Evolutionary conservation across 2,329 filamentous ascomycete species (phyloP).

Genomic region (Neurospora crassa): DNA sequence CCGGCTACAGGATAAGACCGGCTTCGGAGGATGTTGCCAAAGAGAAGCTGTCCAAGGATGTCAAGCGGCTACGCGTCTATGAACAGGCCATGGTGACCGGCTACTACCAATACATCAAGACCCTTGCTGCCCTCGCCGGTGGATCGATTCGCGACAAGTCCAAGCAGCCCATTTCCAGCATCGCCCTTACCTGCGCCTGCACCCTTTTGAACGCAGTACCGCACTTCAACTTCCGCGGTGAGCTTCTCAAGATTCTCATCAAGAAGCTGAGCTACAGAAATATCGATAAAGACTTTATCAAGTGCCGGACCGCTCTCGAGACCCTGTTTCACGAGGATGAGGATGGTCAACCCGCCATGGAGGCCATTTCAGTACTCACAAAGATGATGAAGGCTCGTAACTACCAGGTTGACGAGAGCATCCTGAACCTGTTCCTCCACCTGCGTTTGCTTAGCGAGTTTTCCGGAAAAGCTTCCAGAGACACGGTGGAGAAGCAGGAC

Average conservation of each 20-base stretch:
- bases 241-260: slow-evolving; percentile 79
- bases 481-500: slow-evolving; percentile 53
- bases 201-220: slow-evolving; percentile 71
- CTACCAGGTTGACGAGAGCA: slow-evolving; percentile 73
- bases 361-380: slow-evolving; percentile 72
- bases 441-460: slow-evolving; percentile 84
- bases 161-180: slow-evolving; percentile 50
- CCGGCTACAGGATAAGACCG: slow-evolving; percentile 87
- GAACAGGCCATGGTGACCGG: slow-evolving; percentile 79
- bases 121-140: slow-evolving; percentile 39
- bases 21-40: slow-evolving; percentile 63
- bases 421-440: slow-evolving; percentile 84
- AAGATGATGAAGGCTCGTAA: slow-evolving; percentile 93
- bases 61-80: slow-evolving; percentile 70
- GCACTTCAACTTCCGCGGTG: slow-evolving; percentile 93
- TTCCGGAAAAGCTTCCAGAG: slow-evolving; percentile 69
- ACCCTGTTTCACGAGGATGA: slow-evolving; percentile 79
- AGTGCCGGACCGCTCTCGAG: slow-evolving; percentile 70
- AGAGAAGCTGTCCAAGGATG: slow-evolving; percentile 85
- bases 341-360: slow-evolving; percentile 78
- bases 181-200: slow-evolving; percentile 81
- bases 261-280: slow-evolving; percentile 67
- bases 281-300: slow-evolving; percentile 65
- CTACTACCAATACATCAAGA: slow-evolving; percentile 77
- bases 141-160: not conserved